Percentiles rank a stretch among this genome's conserved stretches.
Evolutionary conservation across 805 yeast species (phyloP).

Genomic region (Metschnikowia bowlesiae): DNA sequence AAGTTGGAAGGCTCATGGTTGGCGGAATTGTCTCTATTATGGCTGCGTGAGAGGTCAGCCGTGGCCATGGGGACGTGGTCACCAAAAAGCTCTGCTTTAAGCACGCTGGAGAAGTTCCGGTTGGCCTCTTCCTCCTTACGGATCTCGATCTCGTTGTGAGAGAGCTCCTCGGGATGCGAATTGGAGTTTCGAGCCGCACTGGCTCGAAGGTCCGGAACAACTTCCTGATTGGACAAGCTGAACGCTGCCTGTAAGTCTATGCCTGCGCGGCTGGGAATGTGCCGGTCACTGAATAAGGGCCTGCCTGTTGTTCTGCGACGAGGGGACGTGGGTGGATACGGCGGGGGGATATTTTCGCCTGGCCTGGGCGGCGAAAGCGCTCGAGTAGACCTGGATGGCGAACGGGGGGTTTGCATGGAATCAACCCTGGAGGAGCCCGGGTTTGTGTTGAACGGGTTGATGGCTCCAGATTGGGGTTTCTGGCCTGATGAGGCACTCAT

Average conservation of each 20-base stretch:
- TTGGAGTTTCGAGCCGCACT: conserved; percentile 8
- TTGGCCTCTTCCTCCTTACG: conserved; percentile 79
- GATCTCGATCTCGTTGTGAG: conserved; percentile 60
- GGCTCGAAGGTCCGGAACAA: conserved; percentile 32
- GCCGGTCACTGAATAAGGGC: conserved; percentile 71
- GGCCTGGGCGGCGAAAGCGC: conserved; percentile 35
- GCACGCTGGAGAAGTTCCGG: conserved; percentile 76
- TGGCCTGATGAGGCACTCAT: conserved; percentile 2
- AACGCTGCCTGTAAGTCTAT: conserved; percentile 85
- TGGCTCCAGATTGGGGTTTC: conserved; percentile 1
- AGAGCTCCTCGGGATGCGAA: conserved; percentile 13
- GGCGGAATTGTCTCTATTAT: conserved; percentile 1
- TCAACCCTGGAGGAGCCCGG: neutral
- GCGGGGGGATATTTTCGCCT: conserved; percentile 19
- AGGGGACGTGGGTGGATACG: conserved; percentile 36
- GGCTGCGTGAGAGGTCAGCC: conserved; percentile 25
- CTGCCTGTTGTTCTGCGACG: conserved; percentile 45
- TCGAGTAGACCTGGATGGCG: conserved; percentile 41
- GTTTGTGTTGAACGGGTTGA: conserved; percentile 3
- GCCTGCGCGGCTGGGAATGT: conserved; percentile 83
- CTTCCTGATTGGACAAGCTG: conserved; percentile 46
- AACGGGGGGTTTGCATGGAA: conserved; percentile 31
- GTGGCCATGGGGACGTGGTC: conserved; percentile 63
- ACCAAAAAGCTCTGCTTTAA: conserved; percentile 89
- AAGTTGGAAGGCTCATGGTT: conserved; percentile 5